phyloP scores from a whole-genome alignment of 208 protist genomes.

The Leishmania mexicana region DNA sequence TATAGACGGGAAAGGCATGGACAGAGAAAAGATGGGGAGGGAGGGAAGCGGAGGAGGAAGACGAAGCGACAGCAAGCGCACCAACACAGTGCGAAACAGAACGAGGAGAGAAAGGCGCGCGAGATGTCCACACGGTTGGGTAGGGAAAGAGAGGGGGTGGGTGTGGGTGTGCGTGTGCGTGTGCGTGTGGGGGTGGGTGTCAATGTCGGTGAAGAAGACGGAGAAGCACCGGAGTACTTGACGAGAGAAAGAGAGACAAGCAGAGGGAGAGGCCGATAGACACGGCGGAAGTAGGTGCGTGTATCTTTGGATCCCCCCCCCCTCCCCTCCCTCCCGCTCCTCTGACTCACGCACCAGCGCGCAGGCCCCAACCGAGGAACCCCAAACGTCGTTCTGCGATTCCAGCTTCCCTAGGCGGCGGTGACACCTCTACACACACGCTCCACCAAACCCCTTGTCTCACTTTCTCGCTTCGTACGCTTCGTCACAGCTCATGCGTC shows the following conservation, averaged over 20 bases:
- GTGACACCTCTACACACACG: neutral
- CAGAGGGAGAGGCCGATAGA: neutral
- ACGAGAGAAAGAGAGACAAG: neutral
- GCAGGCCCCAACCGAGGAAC: neutral
- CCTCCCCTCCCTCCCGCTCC: neutral
- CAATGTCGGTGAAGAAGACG: neutral
- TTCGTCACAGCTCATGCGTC: neutral
- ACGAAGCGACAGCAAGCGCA: neutral
- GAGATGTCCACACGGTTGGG: neutral
- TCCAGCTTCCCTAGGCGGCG: neutral
- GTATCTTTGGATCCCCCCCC: neutral
- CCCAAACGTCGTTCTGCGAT: neutral
- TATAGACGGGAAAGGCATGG: neutral
- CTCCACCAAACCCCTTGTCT: neutral
- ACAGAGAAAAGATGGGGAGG: slow-evolving; percentile 8
- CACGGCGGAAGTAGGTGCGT: neutral
- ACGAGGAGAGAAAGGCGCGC: neutral
- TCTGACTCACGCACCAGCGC: neutral
- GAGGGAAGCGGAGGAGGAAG: neutral
- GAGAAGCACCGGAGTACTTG: neutral
- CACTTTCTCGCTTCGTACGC: neutral
- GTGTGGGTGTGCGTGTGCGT: neutral
- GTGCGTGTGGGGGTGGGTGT: neutral
- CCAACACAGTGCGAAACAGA: neutral
- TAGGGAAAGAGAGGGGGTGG: neutral